Percentiles rank a stretch among this genome's conserved stretches.
Conservation (phyloP, 1,284 basidiomycete genomes). For the Microbotryum intermedium region DNA sequence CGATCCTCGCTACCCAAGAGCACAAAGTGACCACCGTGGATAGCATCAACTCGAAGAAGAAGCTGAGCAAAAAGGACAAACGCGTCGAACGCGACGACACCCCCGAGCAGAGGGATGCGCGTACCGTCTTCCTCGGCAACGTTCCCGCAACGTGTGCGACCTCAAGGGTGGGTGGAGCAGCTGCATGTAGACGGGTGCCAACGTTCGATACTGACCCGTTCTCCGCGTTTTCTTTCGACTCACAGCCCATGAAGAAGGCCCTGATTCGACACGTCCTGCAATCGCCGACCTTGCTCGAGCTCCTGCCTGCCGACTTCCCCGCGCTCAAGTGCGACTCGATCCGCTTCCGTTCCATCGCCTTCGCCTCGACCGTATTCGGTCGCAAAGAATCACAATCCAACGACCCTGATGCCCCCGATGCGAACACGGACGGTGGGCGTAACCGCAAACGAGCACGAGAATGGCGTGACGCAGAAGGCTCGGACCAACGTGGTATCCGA, state of each 20-base stretch:
- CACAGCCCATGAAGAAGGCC: constrained; percentile 36
- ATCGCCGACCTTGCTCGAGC: constrained; percentile 59
- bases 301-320: constrained; percentile 51
- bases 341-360: constrained; percentile 84
- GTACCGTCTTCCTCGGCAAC: constrained; percentile 93
- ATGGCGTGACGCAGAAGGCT: constrained; percentile 50
- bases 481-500: constrained; percentile 21
- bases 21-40: constrained; percentile 25
- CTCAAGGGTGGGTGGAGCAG: constrained; percentile 54
- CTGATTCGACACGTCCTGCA: constrained; percentile 44
- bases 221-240: not conserved
- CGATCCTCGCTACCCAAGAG: constrained; percentile 37
- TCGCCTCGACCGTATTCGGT: constrained; percentile 61
- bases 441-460: constrained; percentile 48
- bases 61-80: constrained; percentile 16
- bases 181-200: no score
- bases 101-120: constrained; percentile 56
- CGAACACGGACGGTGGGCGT: constrained; percentile 26
- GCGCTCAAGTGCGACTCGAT: constrained; percentile 65
- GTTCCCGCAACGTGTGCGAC: constrained; percentile 66
- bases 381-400: constrained; percentile 33
- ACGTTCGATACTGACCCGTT: no score
- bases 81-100: constrained; percentile 30
- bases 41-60: constrained; percentile 30
- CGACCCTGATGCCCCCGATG: constrained; percentile 32